These are phyloP conservation scores for Penicillium sp. DNA, from an alignment of 2,329 filamentous ascomycete genomes.

Conservation along the genomic window DNA sequence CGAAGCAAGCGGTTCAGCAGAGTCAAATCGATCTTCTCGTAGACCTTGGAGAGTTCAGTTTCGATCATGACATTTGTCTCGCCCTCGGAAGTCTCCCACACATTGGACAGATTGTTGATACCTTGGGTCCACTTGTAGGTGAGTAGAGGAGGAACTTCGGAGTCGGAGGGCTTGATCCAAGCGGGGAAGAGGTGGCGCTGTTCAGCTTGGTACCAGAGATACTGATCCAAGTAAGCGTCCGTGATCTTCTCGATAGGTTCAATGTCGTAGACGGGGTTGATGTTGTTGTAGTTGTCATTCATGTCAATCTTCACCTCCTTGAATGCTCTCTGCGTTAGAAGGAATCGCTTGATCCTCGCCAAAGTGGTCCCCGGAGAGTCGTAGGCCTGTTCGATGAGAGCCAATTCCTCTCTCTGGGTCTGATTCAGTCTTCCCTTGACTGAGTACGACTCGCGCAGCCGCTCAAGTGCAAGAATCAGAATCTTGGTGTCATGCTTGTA, in stretches of 20 bases:
- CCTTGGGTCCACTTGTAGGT: constrained; percentile 99
- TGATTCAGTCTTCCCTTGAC: constrained; percentile 96
- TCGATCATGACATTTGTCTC: constrained; percentile 99
- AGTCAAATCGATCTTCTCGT: constrained; percentile 98
- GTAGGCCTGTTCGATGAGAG: constrained; percentile 95
- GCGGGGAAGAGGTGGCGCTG: constrained; percentile 94
- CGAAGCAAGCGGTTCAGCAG: constrained; percentile 87
- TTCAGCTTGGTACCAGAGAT: constrained; percentile 98
- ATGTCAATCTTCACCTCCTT: constrained; percentile 99
- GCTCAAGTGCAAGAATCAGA: constrained; percentile 87
- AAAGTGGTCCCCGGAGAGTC: constrained; percentile 95
- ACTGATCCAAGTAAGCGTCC: constrained; percentile 96
- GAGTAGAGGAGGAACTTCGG: constrained; percentile 88
- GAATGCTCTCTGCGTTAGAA: constrained; percentile 95
- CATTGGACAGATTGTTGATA: constrained; percentile 94
- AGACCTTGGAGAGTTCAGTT: constrained; percentile 97
- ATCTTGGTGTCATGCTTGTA: constrained; percentile 99
- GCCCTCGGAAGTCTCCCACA: constrained; percentile 90
- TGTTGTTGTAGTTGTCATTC: constrained; percentile 99
- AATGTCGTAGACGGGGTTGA: constrained; percentile 98
- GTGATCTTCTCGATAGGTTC: constrained; percentile 99
- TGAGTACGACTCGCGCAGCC: constrained; percentile 90
- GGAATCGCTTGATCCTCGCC: constrained; percentile 93
- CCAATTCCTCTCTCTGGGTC: constrained; percentile 93
- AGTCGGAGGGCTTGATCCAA: constrained; percentile 99